Evolutionary conservation across 2,329 filamentous ascomycete species (phyloP), one percentile per base, ranked within the genome.

Genomic region (Verticillium nonalfalfae): DNA sequence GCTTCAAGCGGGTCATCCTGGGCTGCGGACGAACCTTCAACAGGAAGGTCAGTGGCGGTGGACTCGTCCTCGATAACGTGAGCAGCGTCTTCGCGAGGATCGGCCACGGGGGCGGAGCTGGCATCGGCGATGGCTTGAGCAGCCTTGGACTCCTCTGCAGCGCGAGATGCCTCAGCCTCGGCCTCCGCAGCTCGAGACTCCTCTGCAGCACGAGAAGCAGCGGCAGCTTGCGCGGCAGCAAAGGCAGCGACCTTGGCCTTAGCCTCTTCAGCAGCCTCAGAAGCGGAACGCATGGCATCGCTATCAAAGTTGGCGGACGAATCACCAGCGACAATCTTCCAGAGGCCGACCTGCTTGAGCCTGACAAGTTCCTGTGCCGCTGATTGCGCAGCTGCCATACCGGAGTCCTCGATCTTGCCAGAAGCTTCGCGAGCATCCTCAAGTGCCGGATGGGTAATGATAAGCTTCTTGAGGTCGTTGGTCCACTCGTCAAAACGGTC

Each of bases 401-500:
- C 93, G 60, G 86, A 81, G 56, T 90, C 87, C 71, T 97, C 88
- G 15, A 97, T 75, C 56, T 88, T 85, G 54, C 85, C 83, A 5
- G 86, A 87, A 40, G 86, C 84, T 36, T 86, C 80, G 68, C 90
- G 87, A 18, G 91, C 90, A 60, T 85, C 78, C 21, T 82, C 78
- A 13, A 97, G 80, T 33, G 85, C 87, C 9, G 89, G 85, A 71
- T 97, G 90, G 3, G 86, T 83, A 63, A 89, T 83, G 45, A 92
- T 90, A 59, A 93, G 84, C 62, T 87, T 81, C 71, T 91, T 88
- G 57, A 99, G 87, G 67, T 96, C 91, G 39, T 85, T 81, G 60
- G 91, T 89, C 93, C 94, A 97, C 69, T 91, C 86, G 57, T 89
- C 88, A 59, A 97, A 90, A 13, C 90, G 89, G 60, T 84, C 85